Evolutionary conservation across 2,329 filamentous ascomycete species (phyloP).

Genomic region (Claviceps pazoutovae): DNA sequence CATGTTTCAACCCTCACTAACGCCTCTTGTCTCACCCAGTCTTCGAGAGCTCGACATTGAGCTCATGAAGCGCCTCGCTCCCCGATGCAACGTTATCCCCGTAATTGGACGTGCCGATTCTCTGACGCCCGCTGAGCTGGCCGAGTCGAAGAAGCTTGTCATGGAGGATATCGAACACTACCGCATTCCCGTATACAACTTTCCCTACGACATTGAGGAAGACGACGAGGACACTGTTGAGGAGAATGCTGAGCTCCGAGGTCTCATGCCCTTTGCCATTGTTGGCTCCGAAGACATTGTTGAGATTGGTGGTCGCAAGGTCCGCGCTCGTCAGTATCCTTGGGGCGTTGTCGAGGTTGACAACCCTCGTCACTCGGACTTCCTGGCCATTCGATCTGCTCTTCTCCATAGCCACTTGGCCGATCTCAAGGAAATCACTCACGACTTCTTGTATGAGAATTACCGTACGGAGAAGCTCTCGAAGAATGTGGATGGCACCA

Average conservation of each 20-base stretch:
- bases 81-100: constrained; percentile 95
- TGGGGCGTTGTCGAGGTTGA: constrained; percentile 99
- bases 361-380: constrained; percentile 97
- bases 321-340: constrained; percentile 91
- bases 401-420: constrained; percentile 95
- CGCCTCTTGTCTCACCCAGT: constrained; percentile 28
- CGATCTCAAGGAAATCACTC: constrained; percentile 97
- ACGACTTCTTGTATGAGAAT: constrained; percentile 99
- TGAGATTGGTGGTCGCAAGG: constrained; percentile 83
- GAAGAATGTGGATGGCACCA: constrained; percentile 93
- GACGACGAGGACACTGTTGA: constrained; percentile 98
- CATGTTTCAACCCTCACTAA: constrained; percentile 1
- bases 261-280: constrained; percentile 97
- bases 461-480: constrained; percentile 99
- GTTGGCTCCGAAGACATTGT: constrained; percentile 93
- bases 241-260: constrained; percentile 94
- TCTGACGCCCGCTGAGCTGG: constrained; percentile 86
- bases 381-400: constrained; percentile 90
- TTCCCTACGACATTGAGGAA: constrained; percentile 98
- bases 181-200: constrained; percentile 99
- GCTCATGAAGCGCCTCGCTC: constrained; percentile 97
- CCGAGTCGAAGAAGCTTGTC: constrained; percentile 98
- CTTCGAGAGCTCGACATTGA: constrained; percentile 98
- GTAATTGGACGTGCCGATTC: constrained; percentile 98
- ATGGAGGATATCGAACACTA: constrained; percentile 99